Evolutionary conservation across 2,329 filamentous ascomycete genomes (phyloP).

Genomic region (Penicillium olsonii): DNA sequence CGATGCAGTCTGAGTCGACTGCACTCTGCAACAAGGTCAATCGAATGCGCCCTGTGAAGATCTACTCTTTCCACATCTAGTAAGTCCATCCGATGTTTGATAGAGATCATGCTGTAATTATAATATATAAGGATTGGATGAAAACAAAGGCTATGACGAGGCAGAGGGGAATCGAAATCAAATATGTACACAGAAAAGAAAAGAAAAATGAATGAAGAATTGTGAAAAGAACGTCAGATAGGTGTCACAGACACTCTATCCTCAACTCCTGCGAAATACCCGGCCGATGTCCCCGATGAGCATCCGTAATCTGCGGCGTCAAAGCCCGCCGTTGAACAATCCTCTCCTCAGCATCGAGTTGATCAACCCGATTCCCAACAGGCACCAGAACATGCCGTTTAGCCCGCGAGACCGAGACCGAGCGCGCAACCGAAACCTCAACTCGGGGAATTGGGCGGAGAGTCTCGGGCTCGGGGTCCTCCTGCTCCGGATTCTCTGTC

Average conservation of each 20-base stretch:
- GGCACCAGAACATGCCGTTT: slow-evolving; percentile 42
- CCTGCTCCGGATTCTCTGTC: slow-evolving; percentile 8
- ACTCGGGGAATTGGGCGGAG: slow-evolving; percentile 9
- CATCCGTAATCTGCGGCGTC: slow-evolving; percentile 33
- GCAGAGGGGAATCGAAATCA: slow-evolving; percentile 5
- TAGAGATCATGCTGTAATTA: neutral
- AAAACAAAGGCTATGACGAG: neutral
- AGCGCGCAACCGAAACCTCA: slow-evolving; percentile 42
- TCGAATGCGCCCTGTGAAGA: neutral
- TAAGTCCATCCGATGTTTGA: neutral
- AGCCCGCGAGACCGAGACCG: slow-evolving; percentile 39
- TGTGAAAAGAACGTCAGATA: neutral
- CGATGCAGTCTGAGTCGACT: no score
- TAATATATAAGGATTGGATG: neutral
- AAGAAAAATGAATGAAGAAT: slow-evolving; percentile 5
- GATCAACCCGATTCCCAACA: slow-evolving; percentile 27
- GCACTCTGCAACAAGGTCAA: no score
- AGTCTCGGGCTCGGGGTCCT: slow-evolving; percentile 10
- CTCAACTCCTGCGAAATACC: slow-evolving; percentile 34
- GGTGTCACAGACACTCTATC: slow-evolving; percentile 30
- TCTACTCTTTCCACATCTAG: neutral
- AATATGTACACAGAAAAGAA: neutral
- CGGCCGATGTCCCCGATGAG: slow-evolving; percentile 30
- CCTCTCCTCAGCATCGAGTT: slow-evolving; percentile 30
- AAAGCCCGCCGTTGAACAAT: slow-evolving; percentile 29